Base-by-base conservation (phyloP, 257 asterid genomes). In the Petunia secreta region DNA sequence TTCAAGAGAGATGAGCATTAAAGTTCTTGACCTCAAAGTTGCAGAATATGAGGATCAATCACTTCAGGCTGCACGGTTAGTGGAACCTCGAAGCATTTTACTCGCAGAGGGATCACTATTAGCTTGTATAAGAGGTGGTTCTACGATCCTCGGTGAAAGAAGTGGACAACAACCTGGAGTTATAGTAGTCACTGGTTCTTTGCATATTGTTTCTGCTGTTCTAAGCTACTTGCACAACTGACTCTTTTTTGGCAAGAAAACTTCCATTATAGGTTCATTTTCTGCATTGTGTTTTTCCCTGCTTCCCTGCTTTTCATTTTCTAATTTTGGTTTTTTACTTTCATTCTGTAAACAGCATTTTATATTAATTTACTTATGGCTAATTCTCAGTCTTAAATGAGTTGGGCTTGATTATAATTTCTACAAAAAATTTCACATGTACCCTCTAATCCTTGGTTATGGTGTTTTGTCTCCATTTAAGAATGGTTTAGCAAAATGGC, bases 201-300 rank as follows among this genome's bases (percentile, higher is more conserved):
- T 95, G 92, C 97, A 95, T 86, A 82, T 92, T 85, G 97, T 95
- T 86, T 90, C 99, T 5, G 92, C 93, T 36, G 86, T 90, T 82
- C 85, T 93, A 80, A 85, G 88, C 79, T 84, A 58, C 78, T 82
- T 88, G 15, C 83, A 88, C 77, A 34, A 44, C 59, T 71, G 77
- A 48, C 44, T 48, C 77, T 10, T 71, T 46, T 48, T 71, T 71
- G 77, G 77, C 48, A 34, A 71, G 60, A 71, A 6, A 50, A 10
- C 60, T 34, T 71, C 77, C 60, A 25, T 71, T 25, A 25, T 25
- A 25, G 25, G 25, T 25, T 25, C 25, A 25, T 25, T 25, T 25
- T 25, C 0, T 25, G 25, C 25, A 25, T 25, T 25, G 0, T 25
- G 25, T 48, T 52, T 52, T 48, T 52, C 10, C 7, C 2, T n/a